Base-by-base conservation (phyloP, 1,284 basidiomycete genomes). In the Marasmius tenuissimus region DNA sequence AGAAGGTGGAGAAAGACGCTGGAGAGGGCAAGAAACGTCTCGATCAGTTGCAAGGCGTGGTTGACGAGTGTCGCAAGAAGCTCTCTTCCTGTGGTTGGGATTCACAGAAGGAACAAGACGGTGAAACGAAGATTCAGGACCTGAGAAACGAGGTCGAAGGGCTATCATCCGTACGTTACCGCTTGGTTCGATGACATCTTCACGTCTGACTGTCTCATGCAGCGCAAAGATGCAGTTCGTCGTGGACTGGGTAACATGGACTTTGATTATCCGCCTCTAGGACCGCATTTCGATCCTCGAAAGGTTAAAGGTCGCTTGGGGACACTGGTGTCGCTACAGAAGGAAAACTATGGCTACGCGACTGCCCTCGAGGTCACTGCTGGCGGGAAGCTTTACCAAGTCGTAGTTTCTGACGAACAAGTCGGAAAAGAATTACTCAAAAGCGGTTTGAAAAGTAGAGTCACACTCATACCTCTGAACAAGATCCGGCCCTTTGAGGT, bases 261-360 rank as follows among this genome's bases (percentile, higher is more conserved):
- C 72, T 98, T 99, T 75, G 84, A 90, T 57, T 99, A 98, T 70
- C 74, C 85, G 1, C 80, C 86, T 55, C 96, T 96, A 0, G 78
- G 84, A 47, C 88, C 91, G 4, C 85, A 87, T 70, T 99, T 99
- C 72, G 94, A 99, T 73, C 84, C 89, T 34, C 81, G 80, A 27
- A 89, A 91, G 66, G 96, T 99, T 70, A 97, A 97, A 71, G 97
- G 97, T 50, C 83, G 93, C n/a, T 90, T 96, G n/a, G 95, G 92
- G 0, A 89, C 88, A 20, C 84, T 98, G 20, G 87, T 98, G 66
- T 81, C 85, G 0, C 85, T 99, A 1, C 83, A 88, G 40, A 76
- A 85, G 33, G 78, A 83, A 56, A 87, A 96, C 71, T 88, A 87
- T 70, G 80, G 88, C 68, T 92, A 91, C 64, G 87, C 94, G 1